phyloP scores from a whole-genome alignment of 1,284 basidiomycete species.

The Rhodotorula sp. region DNA sequence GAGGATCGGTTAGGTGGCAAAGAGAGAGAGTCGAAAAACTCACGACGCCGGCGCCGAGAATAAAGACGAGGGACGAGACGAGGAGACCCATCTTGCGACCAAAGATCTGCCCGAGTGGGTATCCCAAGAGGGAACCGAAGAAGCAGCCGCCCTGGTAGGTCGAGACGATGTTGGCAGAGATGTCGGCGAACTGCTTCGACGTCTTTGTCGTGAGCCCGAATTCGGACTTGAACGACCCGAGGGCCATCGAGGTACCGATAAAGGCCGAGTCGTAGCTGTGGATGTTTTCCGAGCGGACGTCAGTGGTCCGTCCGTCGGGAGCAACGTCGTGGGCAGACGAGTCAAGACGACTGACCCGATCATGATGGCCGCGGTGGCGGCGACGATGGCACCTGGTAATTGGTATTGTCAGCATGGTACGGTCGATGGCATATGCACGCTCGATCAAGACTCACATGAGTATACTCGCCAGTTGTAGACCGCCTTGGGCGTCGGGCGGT shows the following conservation, averaged over 20 bases:
- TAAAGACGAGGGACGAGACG: constrained; percentile 42
- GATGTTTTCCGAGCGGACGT: background rate
- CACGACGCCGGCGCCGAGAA: constrained; percentile 44
- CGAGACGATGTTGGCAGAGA: constrained; percentile 33
- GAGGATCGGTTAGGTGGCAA: background rate
- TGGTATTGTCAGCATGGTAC: background rate
- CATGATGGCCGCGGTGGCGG: constrained; percentile 32
- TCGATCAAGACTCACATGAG: background rate
- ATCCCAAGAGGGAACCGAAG: constrained; percentile 27
- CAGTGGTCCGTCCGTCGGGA: background rate
- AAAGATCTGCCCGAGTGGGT: constrained; percentile 20
- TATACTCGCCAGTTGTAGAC: constrained; percentile 53
- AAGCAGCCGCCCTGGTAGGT: constrained; percentile 30
- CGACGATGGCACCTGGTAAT: constrained; percentile 19
- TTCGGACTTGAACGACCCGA: constrained; percentile 44
- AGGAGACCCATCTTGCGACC: constrained; percentile 42
- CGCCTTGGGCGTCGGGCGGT: constrained; percentile 53
- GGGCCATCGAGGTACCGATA: constrained; percentile 45
- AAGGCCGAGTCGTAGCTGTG: constrained; percentile 42
- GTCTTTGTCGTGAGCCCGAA: constrained; percentile 33
- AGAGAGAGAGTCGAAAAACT: background rate
- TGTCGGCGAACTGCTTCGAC: constrained; percentile 13
- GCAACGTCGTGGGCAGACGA: constrained; percentile 27
- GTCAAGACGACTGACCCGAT: constrained; percentile 55
- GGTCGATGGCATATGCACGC: background rate